Evolutionary conservation across 805 yeast species (phyloP), one percentile per base, ranked within the genome.

Genomic region (Limtongozyma cylindracea): DNA sequence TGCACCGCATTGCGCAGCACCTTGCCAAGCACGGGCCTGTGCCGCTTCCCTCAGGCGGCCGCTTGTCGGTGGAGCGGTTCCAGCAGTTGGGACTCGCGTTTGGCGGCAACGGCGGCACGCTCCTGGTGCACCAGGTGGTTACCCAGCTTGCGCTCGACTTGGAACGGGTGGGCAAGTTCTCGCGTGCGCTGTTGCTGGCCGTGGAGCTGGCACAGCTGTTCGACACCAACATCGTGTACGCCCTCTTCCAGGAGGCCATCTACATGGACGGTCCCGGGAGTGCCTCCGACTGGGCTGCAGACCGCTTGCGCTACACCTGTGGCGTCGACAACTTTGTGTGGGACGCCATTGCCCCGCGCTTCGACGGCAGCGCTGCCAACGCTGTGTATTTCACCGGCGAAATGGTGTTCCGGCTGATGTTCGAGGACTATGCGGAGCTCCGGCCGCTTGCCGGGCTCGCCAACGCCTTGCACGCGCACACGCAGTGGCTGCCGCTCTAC

Each of bases 241-340:
- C 63, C 3, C 41, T 65, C 19, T 52, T 61, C 29, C 69, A 61
- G 33, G 71, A 63, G 29, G 61, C 67, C 5, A 61, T 64, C 10
- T 63, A 63, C 34, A 43, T 57, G 27, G 62, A 59, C 29, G 57
- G 61, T 0, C 27, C 27, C 20, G 24, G 28, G 19, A 8, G 20
- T 7, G 6, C 24, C 17, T 5, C 10, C n/a, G 29, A 47, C 22
- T 63, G 71, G 71, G 37, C 59, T 5, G 68, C 67, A 2, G 52
- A 55, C 10, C 38, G 53, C 21, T 27, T 39, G 21, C 38, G 56
- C 27, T 31, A 37, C 18, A 21, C 17, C 3, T 28, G 33, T 11
- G 44, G 32, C 8, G 36, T 43, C 27, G 28, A 30, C 14, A 25
- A 24, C 11, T 51, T 43, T 27, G 43, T 43, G 4, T 27, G 8